These are phyloP conservation scores for Penicillium sp. DNA, from an alignment of 2,329 filamentous ascomycete species.

Conservation along the genomic window DNA sequence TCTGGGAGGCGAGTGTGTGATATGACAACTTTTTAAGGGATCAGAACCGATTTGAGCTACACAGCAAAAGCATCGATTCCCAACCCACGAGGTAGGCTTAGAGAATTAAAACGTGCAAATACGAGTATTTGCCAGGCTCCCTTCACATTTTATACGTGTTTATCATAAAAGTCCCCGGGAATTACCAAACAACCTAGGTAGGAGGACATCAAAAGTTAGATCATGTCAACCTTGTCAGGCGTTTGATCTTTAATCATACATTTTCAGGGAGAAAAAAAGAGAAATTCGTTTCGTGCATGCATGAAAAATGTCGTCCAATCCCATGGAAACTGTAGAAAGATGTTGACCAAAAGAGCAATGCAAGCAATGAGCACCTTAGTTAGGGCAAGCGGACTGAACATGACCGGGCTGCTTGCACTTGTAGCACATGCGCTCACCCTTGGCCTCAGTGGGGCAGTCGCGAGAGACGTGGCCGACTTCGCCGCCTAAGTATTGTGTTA, in stretches of 20 bases:
- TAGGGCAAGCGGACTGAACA: conserved; percentile 88
- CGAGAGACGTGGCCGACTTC: conserved; percentile 91
- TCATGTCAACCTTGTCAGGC: conserved; percentile 15
- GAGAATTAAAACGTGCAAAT: neutral
- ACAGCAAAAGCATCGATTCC: neutral
- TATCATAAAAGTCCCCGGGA: conserved; percentile 13
- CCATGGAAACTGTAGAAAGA: conserved; percentile 11
- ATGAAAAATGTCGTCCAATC: conserved; percentile 9
- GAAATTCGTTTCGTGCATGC: conserved; percentile 13
- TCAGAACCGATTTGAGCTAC: neutral
- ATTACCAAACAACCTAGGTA: conserved; percentile 16
- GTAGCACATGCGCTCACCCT: conserved; percentile 94
- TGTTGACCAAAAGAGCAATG: conserved; percentile 22
- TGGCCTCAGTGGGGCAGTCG: conserved; percentile 88
- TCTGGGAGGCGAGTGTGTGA: neutral
- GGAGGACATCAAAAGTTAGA: conserved; percentile 21
- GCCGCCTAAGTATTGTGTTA: conserved; percentile 43
- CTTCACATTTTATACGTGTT: conserved; percentile 2
- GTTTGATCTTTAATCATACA: conserved; percentile 11
- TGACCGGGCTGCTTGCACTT: conserved; percentile 83
- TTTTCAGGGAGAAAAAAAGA: conserved; percentile 9
- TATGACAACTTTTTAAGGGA: neutral
- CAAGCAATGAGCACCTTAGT: conserved; percentile 43
- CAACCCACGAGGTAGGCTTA: neutral
- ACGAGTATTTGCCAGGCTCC: neutral